These are phyloP conservation scores for Aureobasidium sp. DNA, from an alignment of 2,329 filamentous ascomycete species.

Conservation along the genomic window DNA sequence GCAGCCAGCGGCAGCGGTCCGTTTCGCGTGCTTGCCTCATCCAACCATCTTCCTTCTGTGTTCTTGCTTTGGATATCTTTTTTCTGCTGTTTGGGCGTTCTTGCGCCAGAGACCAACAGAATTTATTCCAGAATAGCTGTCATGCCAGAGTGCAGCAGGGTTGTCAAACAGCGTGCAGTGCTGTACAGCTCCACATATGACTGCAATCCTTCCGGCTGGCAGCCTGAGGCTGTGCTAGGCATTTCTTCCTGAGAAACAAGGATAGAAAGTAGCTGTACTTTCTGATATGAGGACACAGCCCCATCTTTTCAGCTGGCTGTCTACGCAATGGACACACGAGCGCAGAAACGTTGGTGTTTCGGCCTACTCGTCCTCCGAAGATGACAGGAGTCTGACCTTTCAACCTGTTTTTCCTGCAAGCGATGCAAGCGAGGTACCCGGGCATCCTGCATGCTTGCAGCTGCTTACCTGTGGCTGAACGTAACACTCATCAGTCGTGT, in stretches of 20 bases:
- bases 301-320: not conserved
- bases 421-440: not conserved
- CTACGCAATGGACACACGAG: not conserved
- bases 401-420: not conserved
- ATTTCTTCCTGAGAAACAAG: not conserved
- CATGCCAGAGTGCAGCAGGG: not conserved
- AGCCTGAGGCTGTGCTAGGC: not conserved
- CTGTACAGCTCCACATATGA: not conserved
- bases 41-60: not conserved
- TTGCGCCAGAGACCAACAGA: not conserved
- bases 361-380: not conserved
- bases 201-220: not conserved
- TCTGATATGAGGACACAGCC: not conserved
- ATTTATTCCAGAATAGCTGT: not conserved
- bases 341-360: not conserved
- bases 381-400: not conserved
- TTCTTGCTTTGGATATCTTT: not conserved
- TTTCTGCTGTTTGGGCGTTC: not conserved
- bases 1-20: not conserved
- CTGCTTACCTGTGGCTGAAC: slow-evolving; percentile 1
- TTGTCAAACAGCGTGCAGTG: not conserved
- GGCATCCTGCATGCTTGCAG: not conserved
- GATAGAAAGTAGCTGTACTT: not conserved
- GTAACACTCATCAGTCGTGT: not conserved
- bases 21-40: not conserved